Evolutionary conservation across 495 filamentous ascomycete species (phyloP), one percentile per base, ranked within the genome.

Genomic region (Poronia punctata): DNA sequence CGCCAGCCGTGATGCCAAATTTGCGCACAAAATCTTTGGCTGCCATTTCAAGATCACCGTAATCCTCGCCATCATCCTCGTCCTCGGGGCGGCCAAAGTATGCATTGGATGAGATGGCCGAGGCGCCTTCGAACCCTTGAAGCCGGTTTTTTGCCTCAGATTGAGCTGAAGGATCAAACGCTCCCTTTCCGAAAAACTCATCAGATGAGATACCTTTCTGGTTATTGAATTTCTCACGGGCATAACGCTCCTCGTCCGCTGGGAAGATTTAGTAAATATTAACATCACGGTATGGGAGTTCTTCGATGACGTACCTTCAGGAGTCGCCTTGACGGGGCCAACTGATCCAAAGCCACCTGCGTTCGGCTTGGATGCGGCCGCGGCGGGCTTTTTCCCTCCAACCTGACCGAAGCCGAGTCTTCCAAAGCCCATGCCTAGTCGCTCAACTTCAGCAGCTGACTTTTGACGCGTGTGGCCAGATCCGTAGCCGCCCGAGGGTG

Each of bases 141-240:
- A 98, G 76, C 10, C 92, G 78, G 9, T 75, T 67, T 65, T 92
- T 89, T 35, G 92, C 88, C 68, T 96, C 89, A 29, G 82, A 72
- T 54, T 89, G 82, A 3, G 83, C 80, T 23, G 68, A 66, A 20
- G 89, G 79, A 50, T 98, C 87, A 56, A 83, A 97, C 35, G 74
- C 64, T 18, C 86, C 84, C 52, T 89, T 90, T 43, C 89, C 88
- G 59, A 98, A 98, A 69, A 95, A 96, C 53, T 98, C 92, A 64
- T 98, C 92, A 3, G 87, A 95, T 1, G 88, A 95, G 50, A 98
- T 98, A 59, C 84, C 84, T 71, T 95, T 97, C 65, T 98, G 92
- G 37, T 59, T 63, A 40, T 89, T 92, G 49, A 98, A 98, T 57
- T 89, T 90, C 71, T 59, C 58, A 43, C 84, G 80, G 3, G 86